phyloP scores from a whole-genome alignment of 345 rosid species.

The Eucalyptus polyanthemos region DNA sequence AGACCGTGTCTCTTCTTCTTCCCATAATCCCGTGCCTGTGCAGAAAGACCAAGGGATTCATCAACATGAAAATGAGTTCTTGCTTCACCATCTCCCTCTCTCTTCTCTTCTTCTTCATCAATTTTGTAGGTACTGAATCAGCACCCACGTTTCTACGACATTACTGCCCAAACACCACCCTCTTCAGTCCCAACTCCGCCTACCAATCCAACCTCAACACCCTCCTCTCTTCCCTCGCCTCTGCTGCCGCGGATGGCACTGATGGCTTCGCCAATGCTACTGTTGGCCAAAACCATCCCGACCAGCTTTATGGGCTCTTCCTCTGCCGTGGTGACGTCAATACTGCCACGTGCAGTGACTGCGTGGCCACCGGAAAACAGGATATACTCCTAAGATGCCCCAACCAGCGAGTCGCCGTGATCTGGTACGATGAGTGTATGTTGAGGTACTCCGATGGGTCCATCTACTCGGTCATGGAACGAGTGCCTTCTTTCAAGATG shows the following conservation, averaged over 20 bases:
- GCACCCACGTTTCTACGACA: neutral
- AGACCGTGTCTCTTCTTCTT: neutral
- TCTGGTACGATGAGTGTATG: slow-evolving; percentile 24
- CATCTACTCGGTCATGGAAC: neutral
- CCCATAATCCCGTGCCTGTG: neutral
- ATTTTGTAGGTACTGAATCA: neutral
- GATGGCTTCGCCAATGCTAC: slow-evolving; percentile 4
- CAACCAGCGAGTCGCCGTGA: neutral
- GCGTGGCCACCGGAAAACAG: slow-evolving; percentile 4
- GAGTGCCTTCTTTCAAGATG: rapidly evolving
- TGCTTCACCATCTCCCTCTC: neutral
- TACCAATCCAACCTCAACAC: slow-evolving; percentile 2
- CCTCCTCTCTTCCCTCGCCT: neutral
- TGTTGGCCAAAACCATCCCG: neutral
- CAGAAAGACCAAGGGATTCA: neutral
- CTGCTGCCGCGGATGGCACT: neutral
- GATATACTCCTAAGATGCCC: slow-evolving; percentile 1
- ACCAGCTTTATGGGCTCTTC: slow-evolving; percentile 6
- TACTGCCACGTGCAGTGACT: neutral
- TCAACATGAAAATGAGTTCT: neutral
- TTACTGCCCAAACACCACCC: neutral
- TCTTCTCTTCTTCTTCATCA: neutral
- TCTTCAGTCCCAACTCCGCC: neutral
- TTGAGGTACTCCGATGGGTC: slow-evolving; percentile 21
- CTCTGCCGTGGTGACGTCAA: slow-evolving; percentile 11